A percentile compares a stretch with the other conserved stretches of the same genome.
phyloP scores from a whole-genome alignment of 1,284 basidiomycete genomes.

The Ganoderma leucocontextum region DNA sequence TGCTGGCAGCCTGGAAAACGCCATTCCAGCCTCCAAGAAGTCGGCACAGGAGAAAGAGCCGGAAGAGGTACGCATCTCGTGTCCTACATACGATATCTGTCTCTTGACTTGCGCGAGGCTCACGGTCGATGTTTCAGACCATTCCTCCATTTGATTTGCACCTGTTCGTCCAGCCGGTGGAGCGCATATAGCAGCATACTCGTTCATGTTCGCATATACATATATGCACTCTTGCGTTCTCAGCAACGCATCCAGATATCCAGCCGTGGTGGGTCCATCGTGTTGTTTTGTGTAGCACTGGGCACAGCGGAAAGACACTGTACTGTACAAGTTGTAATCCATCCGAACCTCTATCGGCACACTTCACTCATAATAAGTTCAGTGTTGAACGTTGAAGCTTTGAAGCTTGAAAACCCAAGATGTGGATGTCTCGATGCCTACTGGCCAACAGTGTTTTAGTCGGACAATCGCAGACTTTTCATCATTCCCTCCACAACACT shows the following conservation, averaged over 20 bases:
- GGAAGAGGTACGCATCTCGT: slow-evolving; percentile 23
- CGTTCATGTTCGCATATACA: background rate
- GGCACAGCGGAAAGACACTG: slow-evolving; percentile 2
- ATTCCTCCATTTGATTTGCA: slow-evolving; percentile 31
- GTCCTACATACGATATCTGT: too few relatives aligned
- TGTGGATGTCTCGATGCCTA: too few relatives aligned
- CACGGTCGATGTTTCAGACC: slow-evolving; percentile 13
- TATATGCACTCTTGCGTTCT: background rate
- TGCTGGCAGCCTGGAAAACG: slow-evolving; percentile 21
- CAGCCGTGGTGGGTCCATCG: background rate
- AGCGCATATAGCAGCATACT: slow-evolving; percentile 7
- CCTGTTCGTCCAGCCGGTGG: slow-evolving; percentile 22
- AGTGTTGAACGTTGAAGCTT: background rate
- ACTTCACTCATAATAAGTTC: slow-evolving; percentile 1
- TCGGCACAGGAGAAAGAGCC: slow-evolving; percentile 23
- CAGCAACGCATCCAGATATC: background rate
- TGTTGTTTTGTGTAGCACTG: background rate
- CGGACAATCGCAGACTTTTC: slow-evolving; percentile 23
- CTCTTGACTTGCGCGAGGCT: background rate
- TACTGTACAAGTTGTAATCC: slow-evolving; percentile 13
- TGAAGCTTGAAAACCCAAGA: background rate
- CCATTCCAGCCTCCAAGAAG: slow-evolving; percentile 23
- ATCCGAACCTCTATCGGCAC: background rate
- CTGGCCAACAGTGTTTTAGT: background rate
- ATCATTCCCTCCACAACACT: slow-evolving; percentile 26